Conservation (phyloP, 805 yeast genomes). For the Pachysolen tannophilus region DNA sequence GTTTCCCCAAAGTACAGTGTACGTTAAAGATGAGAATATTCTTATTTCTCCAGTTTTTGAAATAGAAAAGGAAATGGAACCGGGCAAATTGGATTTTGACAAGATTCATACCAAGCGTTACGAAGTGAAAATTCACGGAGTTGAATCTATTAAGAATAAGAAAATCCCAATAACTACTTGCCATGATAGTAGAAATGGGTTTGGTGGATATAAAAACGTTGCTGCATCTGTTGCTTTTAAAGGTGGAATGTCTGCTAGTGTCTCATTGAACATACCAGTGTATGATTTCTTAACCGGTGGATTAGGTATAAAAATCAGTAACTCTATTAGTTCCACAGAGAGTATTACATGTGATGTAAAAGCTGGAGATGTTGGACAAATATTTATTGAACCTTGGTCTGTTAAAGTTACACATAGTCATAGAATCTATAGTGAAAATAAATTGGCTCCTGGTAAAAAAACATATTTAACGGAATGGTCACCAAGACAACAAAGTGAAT, state of each 20-base stretch:
- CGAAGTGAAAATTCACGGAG: slow-evolving; percentile 4
- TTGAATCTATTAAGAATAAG: slow-evolving; percentile 1
- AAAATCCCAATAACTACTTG: slow-evolving; percentile 6
- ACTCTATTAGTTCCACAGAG: slow-evolving; percentile 2
- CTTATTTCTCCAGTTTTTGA: slow-evolving; percentile 1
- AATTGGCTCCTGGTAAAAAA: no score
- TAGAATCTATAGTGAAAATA: slow-evolving; percentile 3
- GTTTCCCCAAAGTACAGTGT: no score
- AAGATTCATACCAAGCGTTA: no score
- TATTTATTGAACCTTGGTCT: slow-evolving; percentile 9
- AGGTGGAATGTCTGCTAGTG: neutral
- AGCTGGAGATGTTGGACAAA: slow-evolving; percentile 7
- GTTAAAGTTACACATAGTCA: slow-evolving; percentile 3
- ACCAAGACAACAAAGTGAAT: neutral
- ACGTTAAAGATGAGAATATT: no score
- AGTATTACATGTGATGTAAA: slow-evolving; percentile 5
- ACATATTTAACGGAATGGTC: neutral
- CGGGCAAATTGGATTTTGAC: neutral
- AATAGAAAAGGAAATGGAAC: neutral
- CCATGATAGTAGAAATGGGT: slow-evolving; percentile 8
- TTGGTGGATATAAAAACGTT: slow-evolving; percentile 7
- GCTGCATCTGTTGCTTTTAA: slow-evolving; percentile 2
- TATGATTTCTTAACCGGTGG: neutral
- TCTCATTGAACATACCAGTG: slow-evolving; percentile 1
- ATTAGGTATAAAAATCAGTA: slow-evolving; percentile 1